Percentiles rank a stretch among this genome's conserved stretches.
phyloP scores from a whole-genome alignment of 768 basidiomycete genomes.

The Lyophyllum atratum region DNA sequence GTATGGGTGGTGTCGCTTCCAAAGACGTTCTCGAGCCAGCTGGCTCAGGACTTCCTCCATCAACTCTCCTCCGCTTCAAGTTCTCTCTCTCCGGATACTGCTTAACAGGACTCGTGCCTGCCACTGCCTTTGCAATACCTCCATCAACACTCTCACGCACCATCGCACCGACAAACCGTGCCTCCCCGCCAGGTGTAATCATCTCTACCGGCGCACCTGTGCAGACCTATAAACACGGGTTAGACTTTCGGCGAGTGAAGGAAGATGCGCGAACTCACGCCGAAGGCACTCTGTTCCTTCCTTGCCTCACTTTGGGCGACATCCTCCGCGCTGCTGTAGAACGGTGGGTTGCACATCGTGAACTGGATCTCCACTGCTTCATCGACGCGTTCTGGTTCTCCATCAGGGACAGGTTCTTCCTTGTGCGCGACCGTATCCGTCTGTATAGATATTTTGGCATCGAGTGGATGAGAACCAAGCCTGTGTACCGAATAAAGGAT shows the following conservation, averaged over 20 bases:
- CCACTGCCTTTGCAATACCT: not conserved
- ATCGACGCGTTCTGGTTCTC: not conserved
- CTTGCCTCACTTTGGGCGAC: constrained; percentile 53
- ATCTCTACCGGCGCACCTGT: constrained; percentile 88
- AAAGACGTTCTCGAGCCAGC: not conserved
- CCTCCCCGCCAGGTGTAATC: constrained; percentile 88
- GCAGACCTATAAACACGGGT: constrained; percentile 57
- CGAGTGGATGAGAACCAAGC: not conserved
- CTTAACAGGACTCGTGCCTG: not conserved
- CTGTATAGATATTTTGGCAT: not conserved
- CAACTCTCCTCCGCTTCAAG: not conserved
- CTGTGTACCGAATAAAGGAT: not conserved
- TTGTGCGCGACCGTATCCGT: not conserved
- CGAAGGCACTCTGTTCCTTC: constrained; percentile 70
- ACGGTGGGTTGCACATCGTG: constrained; percentile 96
- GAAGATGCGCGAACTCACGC: constrained; percentile 47
- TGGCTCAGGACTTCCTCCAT: not conserved
- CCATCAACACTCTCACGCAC: constrained; percentile 64
- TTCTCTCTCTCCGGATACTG: not conserved
- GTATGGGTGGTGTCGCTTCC: not conserved
- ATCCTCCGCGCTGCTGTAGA: constrained; percentile 80
- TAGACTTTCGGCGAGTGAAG: not conserved
- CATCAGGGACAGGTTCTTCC: not conserved
- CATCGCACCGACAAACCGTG: constrained; percentile 74
- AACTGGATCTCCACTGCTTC: constrained; percentile 61